These are phyloP conservation scores for Diospyros lotus DNA, from an alignment of 148 eudicot genomes.

Conservation along the genomic window DNA sequence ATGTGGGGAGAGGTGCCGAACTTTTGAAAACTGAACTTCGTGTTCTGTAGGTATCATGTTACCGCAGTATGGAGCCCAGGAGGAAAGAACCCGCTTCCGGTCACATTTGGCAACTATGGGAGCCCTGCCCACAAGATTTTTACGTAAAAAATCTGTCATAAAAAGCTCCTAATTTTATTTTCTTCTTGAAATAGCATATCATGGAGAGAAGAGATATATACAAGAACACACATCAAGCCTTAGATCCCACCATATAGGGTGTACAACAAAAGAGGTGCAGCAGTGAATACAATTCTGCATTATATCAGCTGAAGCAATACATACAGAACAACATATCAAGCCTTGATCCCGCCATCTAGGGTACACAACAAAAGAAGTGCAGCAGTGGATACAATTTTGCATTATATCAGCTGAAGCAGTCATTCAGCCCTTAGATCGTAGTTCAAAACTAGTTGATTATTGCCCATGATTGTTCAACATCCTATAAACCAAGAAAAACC, in stretches of 20 bases:
- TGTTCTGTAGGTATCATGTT: slow-evolving; percentile 57
- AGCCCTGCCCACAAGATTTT: slow-evolving; percentile 51
- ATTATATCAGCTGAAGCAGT: too few relatives aligned
- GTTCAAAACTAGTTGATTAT: background rate
- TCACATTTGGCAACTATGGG: slow-evolving; percentile 97
- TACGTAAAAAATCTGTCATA: too few relatives aligned
- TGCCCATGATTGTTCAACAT: background rate
- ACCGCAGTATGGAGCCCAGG: slow-evolving; percentile 82
- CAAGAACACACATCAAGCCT: too few relatives aligned
- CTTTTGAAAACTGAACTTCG: slow-evolving; percentile 71
- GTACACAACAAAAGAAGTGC: too few relatives aligned
- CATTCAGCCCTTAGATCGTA: background rate
- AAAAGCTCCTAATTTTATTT: background rate
- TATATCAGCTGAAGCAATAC: too few relatives aligned
- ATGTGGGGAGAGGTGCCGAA: slow-evolving; percentile 67
- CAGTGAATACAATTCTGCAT: too few relatives aligned
- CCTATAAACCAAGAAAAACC: background rate
- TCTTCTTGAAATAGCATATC: background rate
- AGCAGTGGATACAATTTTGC: too few relatives aligned
- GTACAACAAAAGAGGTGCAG: too few relatives aligned
- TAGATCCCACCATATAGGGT: too few relatives aligned
- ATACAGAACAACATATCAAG: too few relatives aligned
- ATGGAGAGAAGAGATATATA: too few relatives aligned
- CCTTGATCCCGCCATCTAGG: too few relatives aligned
- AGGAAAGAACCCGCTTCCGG: slow-evolving; percentile 78